phyloP scores from a whole-genome alignment of 257 asterid species.

The Leptodermis oblonga region DNA sequence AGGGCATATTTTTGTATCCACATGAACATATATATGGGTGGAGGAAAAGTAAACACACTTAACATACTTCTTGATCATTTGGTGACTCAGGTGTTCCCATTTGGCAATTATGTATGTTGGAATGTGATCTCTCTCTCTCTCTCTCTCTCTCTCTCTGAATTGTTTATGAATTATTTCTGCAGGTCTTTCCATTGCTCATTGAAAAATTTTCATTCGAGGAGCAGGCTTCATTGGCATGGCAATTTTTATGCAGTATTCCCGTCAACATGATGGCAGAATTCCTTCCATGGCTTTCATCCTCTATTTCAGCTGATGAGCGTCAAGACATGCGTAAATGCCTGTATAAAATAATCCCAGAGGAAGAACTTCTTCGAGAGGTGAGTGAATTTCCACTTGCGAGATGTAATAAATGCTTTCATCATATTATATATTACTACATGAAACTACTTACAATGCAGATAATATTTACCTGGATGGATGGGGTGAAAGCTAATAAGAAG shows the following conservation, averaged over 20 bases:
- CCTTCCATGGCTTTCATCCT: conserved; percentile 95
- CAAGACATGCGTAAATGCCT: conserved; percentile 90
- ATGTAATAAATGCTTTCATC: conserved; percentile 12
- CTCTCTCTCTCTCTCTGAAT: background rate
- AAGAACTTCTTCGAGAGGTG: conserved; percentile 88
- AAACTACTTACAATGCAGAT: conserved; percentile 44
- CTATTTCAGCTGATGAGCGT: conserved; percentile 77
- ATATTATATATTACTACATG: conserved; percentile 33
- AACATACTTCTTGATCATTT: background rate
- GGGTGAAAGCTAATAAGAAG: conserved; percentile 59
- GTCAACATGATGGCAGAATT: conserved; percentile 98
- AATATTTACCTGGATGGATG: conserved; percentile 97
- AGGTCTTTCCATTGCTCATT: conserved; percentile 87
- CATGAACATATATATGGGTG: background rate
- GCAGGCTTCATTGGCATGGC: conserved; percentile 98
- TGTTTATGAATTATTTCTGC: conserved; percentile 8
- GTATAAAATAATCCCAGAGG: conserved; percentile 75
- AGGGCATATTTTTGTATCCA: background rate
- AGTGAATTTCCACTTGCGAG: conserved; percentile 14
- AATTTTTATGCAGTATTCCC: conserved; percentile 95
- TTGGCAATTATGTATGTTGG: background rate
- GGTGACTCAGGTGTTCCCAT: background rate
- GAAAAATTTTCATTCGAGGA: conserved; percentile 92
- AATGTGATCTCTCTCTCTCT: background rate
- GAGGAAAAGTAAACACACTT: no score